Conservation (phyloP, 169 alveolate genomes). For the Cryptosporidium sp. region DNA sequence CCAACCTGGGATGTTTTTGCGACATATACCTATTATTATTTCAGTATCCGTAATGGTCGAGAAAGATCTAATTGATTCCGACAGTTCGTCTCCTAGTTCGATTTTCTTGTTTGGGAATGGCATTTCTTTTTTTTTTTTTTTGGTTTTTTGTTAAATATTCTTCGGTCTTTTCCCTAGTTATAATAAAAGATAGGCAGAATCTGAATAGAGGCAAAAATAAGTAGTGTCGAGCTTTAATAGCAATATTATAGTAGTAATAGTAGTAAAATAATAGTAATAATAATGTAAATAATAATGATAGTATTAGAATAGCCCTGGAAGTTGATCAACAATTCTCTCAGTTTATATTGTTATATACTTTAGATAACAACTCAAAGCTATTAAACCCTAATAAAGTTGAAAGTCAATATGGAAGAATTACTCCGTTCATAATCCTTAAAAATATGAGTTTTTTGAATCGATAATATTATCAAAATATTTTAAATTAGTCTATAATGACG, state of each 20-base stretch:
- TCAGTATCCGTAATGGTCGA: constrained; percentile 80
- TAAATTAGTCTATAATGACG: not conserved
- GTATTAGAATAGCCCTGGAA: not conserved
- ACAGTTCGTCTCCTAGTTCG: constrained; percentile 31
- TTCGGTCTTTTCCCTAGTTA: not conserved
- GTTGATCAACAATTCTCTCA: not conserved
- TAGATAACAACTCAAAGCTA: not conserved
- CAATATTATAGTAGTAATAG: not conserved
- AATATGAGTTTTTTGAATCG: not conserved
- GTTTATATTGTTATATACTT: not conserved
- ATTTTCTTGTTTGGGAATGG: constrained; percentile 55
- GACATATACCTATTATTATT: constrained; percentile 78
- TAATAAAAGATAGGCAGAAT: not conserved
- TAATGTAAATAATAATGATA: too few relatives aligned
- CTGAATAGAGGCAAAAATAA: not conserved
- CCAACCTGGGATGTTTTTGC: constrained; percentile 79
- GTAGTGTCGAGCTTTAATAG: not conserved
- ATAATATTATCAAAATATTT: not conserved
- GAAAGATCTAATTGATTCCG: constrained; percentile 66
- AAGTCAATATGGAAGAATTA: not conserved
- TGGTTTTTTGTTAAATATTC: not conserved
- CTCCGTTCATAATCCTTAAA: not conserved
- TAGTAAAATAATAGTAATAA: too few relatives aligned
- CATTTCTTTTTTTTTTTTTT: constrained; percentile 15
- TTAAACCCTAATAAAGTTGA: not conserved